Conservation (phyloP, 805 yeast genomes). For the Sungouiella thailandica region DNA sequence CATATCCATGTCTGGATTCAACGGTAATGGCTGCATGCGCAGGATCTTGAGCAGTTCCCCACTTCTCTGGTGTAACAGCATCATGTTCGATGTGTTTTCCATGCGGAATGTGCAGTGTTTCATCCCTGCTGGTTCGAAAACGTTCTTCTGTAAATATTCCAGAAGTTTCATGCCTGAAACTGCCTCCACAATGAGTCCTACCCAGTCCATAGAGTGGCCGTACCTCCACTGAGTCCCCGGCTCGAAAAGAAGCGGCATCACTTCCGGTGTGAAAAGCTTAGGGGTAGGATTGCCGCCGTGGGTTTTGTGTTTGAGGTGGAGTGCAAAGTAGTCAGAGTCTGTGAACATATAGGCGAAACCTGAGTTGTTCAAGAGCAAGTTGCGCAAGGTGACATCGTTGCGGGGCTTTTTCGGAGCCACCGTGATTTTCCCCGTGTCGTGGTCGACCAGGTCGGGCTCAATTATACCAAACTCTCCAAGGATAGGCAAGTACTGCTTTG, state of each 20-base stretch:
- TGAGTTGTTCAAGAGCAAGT: conserved; percentile 13
- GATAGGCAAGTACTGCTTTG: conserved; percentile 26
- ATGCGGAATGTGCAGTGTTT: conserved; percentile 14
- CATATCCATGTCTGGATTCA: conserved; percentile 27
- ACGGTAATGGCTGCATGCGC: conserved; percentile 7
- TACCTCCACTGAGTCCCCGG: conserved; percentile 37
- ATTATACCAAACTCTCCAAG: conserved; percentile 18
- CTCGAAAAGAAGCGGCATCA: conserved; percentile 23
- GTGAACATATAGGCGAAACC: conserved; percentile 34
- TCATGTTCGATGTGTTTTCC: conserved; percentile 3
- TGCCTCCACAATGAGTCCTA: conserved; percentile 32
- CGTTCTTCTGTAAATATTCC: conserved; percentile 22
- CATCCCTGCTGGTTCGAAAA: conserved; percentile 35
- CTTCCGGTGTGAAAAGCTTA: conserved; percentile 21
- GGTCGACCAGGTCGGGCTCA: conserved; percentile 10
- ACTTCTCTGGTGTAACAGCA: conserved; percentile 5
- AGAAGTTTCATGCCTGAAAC: conserved; percentile 30
- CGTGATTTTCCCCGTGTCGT: conserved; percentile 10
- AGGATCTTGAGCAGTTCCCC: conserved; percentile 3
- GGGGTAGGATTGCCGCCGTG: conserved; percentile 19
- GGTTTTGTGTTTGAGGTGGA: conserved; percentile 13
- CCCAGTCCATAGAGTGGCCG: conserved; percentile 36
- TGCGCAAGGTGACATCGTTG: conserved; percentile 12
- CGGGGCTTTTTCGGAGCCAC: conserved; percentile 5
- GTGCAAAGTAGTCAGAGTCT: conserved; percentile 22